Conservation (phyloP, 2,329 filamentous ascomycete species). For the Incumbomyces lentus region DNA sequence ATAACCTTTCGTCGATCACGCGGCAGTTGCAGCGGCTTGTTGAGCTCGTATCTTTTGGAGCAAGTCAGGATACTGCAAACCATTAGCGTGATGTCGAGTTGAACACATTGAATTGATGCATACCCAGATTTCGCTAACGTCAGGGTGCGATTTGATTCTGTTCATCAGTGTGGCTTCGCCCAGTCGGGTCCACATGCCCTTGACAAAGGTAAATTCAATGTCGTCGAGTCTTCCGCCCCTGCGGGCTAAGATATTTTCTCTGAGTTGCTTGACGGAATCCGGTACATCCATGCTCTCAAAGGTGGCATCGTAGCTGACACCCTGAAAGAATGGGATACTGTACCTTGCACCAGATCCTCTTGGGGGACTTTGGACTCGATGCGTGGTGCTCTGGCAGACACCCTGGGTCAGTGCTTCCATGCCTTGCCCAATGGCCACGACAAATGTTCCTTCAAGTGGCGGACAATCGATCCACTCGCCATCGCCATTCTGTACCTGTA, state of each 20-base stretch:
- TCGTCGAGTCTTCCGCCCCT: constrained; percentile 51
- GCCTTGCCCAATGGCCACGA: constrained; percentile 79
- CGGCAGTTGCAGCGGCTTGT: constrained; percentile 20
- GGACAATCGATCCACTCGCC: constrained; percentile 77
- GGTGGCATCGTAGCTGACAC: constrained; percentile 65
- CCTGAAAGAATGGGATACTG: constrained; percentile 81
- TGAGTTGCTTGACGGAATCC: constrained; percentile 51
- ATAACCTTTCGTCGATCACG: not conserved
- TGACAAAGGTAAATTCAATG: constrained; percentile 77
- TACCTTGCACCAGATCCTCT: constrained; percentile 62
- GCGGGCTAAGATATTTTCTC: constrained; percentile 46
- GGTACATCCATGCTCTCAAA: constrained; percentile 70
- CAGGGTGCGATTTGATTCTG: constrained; percentile 74
- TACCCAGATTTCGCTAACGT: constrained; percentile 67
- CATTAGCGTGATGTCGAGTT: not conserved
- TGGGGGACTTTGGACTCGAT: constrained; percentile 65
- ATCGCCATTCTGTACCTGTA: constrained; percentile 71
- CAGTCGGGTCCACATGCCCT: constrained; percentile 55
- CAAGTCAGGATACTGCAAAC: constrained; percentile 49
- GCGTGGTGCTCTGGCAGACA: constrained; percentile 72
- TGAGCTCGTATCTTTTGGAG: constrained; percentile 47
- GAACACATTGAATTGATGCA: not conserved
- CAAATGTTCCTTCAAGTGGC: constrained; percentile 64
- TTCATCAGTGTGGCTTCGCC: constrained; percentile 80
- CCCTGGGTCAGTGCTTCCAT: constrained; percentile 76